Percentiles rank a stretch among this genome's conserved stretches.
phyloP scores from a whole-genome alignment of 768 basidiomycete species.

The Podaxis sp. region DNA sequence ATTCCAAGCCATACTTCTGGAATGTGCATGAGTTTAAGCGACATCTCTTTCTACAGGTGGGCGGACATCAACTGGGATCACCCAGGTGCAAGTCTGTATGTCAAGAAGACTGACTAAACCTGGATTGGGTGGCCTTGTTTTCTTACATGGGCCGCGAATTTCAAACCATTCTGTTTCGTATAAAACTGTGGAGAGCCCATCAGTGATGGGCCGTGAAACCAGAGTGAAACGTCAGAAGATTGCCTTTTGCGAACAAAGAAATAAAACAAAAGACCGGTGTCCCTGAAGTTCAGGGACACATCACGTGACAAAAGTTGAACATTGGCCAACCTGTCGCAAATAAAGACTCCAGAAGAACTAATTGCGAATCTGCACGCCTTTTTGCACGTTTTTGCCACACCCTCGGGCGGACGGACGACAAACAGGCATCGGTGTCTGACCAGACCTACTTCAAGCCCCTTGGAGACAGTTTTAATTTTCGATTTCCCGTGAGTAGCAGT shows the following conservation, averaged over 20 bases:
- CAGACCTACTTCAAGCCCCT: slow-evolving; percentile 7
- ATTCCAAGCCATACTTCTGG: slow-evolving; percentile 8
- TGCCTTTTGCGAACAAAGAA: slow-evolving; percentile 15
- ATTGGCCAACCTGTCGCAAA: slow-evolving; percentile 44
- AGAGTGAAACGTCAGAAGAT: slow-evolving; percentile 1
- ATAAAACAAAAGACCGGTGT: neutral
- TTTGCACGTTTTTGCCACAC: slow-evolving; percentile 24
- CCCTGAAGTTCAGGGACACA: slow-evolving; percentile 26
- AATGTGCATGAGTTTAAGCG: slow-evolving; percentile 7
- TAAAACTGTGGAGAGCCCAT: neutral
- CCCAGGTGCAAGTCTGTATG: slow-evolving; percentile 22
- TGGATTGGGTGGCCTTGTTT: neutral
- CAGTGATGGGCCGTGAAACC: neutral
- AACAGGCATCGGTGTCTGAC: neutral
- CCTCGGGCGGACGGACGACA: neutral
- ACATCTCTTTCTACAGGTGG: slow-evolving; percentile 29
- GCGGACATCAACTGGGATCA: slow-evolving; percentile 31
- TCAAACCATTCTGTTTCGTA: neutral
- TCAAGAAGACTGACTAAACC: slow-evolving; percentile 12
- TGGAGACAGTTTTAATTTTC: slow-evolving; percentile 24
- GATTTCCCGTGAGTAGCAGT: slow-evolving; percentile 22
- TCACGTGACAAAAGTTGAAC: slow-evolving; percentile 54
- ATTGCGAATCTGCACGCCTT: slow-evolving; percentile 23
- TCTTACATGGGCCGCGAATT: neutral
- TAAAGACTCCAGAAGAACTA: slow-evolving; percentile 34